A percentile compares a stretch with the other conserved stretches of the same genome.
phyloP scores from a whole-genome alignment of 2,329 filamentous ascomycete species.

The Cladosporium oxysporum region DNA sequence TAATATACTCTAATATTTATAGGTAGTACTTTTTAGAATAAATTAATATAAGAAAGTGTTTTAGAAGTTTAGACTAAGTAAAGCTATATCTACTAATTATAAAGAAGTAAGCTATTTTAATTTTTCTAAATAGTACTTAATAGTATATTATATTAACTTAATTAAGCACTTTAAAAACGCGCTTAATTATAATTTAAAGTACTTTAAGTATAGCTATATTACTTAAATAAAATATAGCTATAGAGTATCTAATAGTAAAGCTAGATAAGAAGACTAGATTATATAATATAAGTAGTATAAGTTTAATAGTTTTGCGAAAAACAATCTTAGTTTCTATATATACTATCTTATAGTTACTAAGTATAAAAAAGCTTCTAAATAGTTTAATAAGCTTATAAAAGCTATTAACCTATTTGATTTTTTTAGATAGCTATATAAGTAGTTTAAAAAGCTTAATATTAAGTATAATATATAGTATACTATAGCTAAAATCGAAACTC shows the following conservation, averaged over 20 bases:
- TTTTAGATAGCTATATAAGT: background rate
- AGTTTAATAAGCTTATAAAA: background rate
- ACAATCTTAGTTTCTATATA: no score
- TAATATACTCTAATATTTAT: background rate
- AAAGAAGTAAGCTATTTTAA: no score
- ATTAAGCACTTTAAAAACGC: background rate
- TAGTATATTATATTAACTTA: background rate
- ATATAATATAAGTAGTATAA: no score
- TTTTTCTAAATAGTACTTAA: no score
- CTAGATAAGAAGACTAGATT: background rate
- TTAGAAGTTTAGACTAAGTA: no score
- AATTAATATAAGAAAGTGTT: no score
- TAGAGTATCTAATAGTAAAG: background rate
- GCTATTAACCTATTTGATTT: background rate
- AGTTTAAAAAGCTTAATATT: background rate
- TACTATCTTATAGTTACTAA: background rate
- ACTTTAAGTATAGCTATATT: no score
- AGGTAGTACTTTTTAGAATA: background rate
- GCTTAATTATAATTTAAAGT: background rate
- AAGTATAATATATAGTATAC: background rate
- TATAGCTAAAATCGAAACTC: background rate
- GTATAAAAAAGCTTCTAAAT: background rate
- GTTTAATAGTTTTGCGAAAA: no score
- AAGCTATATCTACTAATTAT: no score
- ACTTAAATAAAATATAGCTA: no score